Conservation (phyloP, 108 stramenopile genomes). For the Mediolabrus comicus region DNA sequence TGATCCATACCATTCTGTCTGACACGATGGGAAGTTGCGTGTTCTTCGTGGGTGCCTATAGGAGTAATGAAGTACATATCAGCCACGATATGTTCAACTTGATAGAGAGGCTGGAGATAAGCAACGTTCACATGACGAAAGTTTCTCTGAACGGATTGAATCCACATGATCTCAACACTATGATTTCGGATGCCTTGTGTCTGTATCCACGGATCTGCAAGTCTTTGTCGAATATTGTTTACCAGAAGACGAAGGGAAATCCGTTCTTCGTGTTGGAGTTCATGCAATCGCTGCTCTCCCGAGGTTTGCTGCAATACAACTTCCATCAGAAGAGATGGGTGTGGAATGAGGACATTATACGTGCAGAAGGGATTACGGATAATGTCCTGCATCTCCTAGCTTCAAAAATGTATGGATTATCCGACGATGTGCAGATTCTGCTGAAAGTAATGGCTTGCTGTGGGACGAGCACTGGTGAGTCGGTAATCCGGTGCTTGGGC, state of each 20-base stretch:
- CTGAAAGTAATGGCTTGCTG: conserved; percentile 39
- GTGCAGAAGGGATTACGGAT: conserved; percentile 18
- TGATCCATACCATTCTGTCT: conserved; percentile 21
- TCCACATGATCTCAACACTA: conserved; percentile 21
- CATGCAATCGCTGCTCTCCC: conserved; percentile 16
- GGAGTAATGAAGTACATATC: conserved; percentile 16
- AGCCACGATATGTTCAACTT: conserved; percentile 14
- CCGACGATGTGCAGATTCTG: conserved; percentile 5
- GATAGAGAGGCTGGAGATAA: background rate
- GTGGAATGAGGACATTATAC: conserved; percentile 26
- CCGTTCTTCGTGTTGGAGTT: conserved; percentile 30
- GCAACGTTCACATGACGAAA: conserved; percentile 14
- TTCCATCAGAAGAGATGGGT: conserved; percentile 13
- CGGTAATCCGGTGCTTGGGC: conserved; percentile 2
- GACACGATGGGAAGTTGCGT: conserved; percentile 27
- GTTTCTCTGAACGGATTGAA: conserved; percentile 14
- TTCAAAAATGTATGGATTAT: conserved; percentile 28
- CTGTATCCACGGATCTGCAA: conserved; percentile 23
- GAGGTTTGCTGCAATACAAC: conserved; percentile 16
- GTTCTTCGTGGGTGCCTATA: conserved; percentile 37
- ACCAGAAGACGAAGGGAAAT: conserved; percentile 31
- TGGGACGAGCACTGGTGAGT: conserved; percentile 20
- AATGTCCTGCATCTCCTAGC: conserved; percentile 45
- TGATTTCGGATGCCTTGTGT: conserved; percentile 33
- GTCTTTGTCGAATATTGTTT: conserved; percentile 23